These are phyloP conservation scores for Dacryopinax primogenitus DNA, from an alignment of 768 basidiomycete species.

Conservation along the genomic window DNA sequence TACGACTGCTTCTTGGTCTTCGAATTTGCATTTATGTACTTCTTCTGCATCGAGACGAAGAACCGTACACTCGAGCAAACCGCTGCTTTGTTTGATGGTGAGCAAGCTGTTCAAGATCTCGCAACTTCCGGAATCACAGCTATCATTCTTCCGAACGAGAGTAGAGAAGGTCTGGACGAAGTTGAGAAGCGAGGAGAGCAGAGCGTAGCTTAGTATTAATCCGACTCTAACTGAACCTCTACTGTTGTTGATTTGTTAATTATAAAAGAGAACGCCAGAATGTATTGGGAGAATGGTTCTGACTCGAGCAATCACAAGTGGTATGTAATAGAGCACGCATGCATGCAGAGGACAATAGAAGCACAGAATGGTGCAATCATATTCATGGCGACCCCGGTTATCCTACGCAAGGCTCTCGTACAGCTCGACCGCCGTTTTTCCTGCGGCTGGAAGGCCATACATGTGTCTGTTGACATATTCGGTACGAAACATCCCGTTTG, in stretches of 20 bases:
- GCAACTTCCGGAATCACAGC: background rate
- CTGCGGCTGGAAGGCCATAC: constrained; percentile 45
- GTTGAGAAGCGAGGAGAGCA: background rate
- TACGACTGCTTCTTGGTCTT: constrained; percentile 58
- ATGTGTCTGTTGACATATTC: constrained; percentile 83
- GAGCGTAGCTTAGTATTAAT: background rate
- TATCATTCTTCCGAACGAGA: background rate
- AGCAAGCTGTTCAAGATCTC: constrained; percentile 35
- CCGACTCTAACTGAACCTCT: no score
- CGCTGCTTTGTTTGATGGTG: constrained; percentile 56
- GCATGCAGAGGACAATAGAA: no score
- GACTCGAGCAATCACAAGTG: no score
- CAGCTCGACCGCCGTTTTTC: no score
- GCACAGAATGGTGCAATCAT: no score
- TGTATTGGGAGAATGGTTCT: no score
- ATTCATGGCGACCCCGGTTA: no score
- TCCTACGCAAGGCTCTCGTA: no score
- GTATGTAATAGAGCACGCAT: no score
- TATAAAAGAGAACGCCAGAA: background rate
- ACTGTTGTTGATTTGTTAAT: background rate
- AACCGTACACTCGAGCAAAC: constrained; percentile 58
- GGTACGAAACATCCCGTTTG: constrained; percentile 37
- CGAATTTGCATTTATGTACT: constrained; percentile 51
- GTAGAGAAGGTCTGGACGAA: background rate
- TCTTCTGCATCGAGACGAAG: constrained; percentile 36